Conservation (phyloP, 257 asterid species). For the Verbena officinalis region DNA sequence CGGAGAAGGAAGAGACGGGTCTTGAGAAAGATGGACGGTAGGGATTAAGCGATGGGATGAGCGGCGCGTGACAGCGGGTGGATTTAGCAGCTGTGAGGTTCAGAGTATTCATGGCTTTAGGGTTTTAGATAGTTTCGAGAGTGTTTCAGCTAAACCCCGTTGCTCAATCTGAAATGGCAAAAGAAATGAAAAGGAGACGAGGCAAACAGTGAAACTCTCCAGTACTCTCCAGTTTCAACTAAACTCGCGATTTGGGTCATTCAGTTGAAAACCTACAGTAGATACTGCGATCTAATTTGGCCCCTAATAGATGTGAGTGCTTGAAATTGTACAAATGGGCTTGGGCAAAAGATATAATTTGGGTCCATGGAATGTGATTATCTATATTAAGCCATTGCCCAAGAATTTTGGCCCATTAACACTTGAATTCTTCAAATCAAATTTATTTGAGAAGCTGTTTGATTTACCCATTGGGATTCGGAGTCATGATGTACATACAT, state of each 20-base stretch:
- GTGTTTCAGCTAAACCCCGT: constrained; percentile 38
- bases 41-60: constrained; percentile 31
- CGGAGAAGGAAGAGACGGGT: constrained; percentile 34
- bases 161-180: neutral
- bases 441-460: too few species aligned
- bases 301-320: too few species aligned
- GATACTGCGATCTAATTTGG: neutral
- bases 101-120: constrained; percentile 51
- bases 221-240: constrained; percentile 22
- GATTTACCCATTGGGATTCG: too few species aligned
- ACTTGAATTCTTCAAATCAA: too few species aligned
- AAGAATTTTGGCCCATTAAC: too few species aligned
- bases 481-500: too few species aligned
- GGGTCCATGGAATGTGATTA: too few species aligned
- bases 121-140: constrained; percentile 37
- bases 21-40: constrained; percentile 33
- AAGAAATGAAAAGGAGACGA: neutral
- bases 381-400: too few species aligned
- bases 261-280: too few species aligned
- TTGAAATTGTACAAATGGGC: too few species aligned
- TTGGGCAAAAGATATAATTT: too few species aligned
- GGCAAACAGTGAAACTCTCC: neutral
- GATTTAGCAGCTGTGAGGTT: constrained; percentile 37
- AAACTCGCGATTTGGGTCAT: too few species aligned
- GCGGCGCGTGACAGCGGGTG: constrained; percentile 29